Conservation (phyloP, 164 flowering plant genomes). For the Brasenia schreberi region DNA sequence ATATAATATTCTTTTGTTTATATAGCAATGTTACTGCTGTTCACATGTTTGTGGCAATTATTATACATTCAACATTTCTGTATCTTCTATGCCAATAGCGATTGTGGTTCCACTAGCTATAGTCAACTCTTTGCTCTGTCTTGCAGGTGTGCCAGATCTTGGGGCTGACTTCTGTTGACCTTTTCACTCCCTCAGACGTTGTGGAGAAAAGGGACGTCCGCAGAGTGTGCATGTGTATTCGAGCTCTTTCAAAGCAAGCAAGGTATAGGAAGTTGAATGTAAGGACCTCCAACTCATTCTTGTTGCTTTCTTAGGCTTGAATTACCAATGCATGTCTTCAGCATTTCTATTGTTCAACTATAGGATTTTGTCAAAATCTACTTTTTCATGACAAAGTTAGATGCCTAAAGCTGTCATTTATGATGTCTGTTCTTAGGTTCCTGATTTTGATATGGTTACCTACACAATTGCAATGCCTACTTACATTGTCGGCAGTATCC, state of each 20-base stretch:
- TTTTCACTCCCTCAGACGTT: slow-evolving; percentile 68
- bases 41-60: too few relatives aligned
- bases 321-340: neutral
- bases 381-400: neutral
- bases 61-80: too few relatives aligned
- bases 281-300: slow-evolving; percentile 4
- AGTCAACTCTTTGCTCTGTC: neutral
- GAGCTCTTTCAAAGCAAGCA: slow-evolving; percentile 55
- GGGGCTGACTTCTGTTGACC: slow-evolving; percentile 53
- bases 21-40: too few relatives aligned
- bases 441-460: slow-evolving; percentile 62
- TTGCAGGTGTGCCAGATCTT: slow-evolving; percentile 47
- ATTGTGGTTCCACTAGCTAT: too few relatives aligned
- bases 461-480: slow-evolving; percentile 53
- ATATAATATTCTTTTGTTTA: too few relatives aligned
- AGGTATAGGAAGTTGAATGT: slow-evolving; percentile 39
- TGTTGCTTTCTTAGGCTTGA: neutral
- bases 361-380: neutral
- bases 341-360: neutral
- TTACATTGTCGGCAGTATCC: slow-evolving; percentile 41
- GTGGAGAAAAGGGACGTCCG: slow-evolving; percentile 53
- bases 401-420: neutral
- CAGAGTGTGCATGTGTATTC: slow-evolving; percentile 63
- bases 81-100: too few relatives aligned
- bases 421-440: slow-evolving; percentile 25